phyloP scores from a whole-genome alignment of 371 early-diverging fungal genomes.

The Syncephalastrum monosporum region DNA sequence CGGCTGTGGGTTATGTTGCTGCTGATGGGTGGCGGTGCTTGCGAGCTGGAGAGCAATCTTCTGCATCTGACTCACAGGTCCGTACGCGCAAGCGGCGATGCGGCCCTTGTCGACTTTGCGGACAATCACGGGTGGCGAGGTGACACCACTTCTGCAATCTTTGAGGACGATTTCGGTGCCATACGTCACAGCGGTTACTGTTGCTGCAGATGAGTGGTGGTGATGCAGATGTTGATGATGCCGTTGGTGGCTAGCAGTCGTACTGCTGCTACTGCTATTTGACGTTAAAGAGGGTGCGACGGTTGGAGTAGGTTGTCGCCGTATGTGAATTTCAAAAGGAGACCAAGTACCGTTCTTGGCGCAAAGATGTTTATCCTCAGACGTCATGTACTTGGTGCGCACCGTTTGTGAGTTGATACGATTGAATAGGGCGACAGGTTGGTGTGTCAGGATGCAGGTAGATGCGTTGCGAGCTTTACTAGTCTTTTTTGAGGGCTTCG shows the following conservation, averaged over 20 bases:
- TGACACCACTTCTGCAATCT: constrained; percentile 62
- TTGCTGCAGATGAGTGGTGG: constrained; percentile 6
- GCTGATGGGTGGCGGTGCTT: constrained; percentile 17
- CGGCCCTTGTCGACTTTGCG: constrained; percentile 80
- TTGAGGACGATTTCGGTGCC: constrained; percentile 75
- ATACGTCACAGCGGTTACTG: constrained; percentile 58
- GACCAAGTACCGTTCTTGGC: constrained; percentile 81
- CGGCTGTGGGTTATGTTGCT: background rate
- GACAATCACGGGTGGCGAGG: constrained; percentile 73
- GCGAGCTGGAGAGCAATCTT: constrained; percentile 73
- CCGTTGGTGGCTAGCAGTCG: constrained; percentile 1
- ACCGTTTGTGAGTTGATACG: constrained; percentile 90
- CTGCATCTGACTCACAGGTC: constrained; percentile 86
- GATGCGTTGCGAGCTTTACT: constrained; percentile 77
- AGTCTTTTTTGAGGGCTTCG: constrained; percentile 87
- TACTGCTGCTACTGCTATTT: constrained; percentile 9
- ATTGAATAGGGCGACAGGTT: constrained; percentile 71
- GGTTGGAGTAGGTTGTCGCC: constrained; percentile 39
- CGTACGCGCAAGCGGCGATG: constrained; percentile 59
- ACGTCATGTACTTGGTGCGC: constrained; percentile 79
- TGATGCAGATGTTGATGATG: constrained; percentile 3
- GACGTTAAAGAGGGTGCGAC: constrained; percentile 1
- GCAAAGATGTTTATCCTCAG: constrained; percentile 53
- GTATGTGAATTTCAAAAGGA: constrained; percentile 69
- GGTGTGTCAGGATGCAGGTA: constrained; percentile 70